These are phyloP conservation scores for Fraxinus albicans DNA, from an alignment of 305 asterid species.

Conservation along the genomic window DNA sequence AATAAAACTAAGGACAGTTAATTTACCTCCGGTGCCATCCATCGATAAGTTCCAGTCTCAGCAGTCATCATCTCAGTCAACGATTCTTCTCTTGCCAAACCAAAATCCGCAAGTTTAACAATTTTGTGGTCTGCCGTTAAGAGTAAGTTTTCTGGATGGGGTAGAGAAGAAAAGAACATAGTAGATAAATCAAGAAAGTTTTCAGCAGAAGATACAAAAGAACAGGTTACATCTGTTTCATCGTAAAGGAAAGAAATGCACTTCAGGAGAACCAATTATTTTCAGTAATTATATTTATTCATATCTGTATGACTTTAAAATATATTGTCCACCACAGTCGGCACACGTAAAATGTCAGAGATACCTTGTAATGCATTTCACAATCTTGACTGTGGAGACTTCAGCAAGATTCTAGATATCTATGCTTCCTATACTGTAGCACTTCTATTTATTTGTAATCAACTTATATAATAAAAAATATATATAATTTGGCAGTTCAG, in stretches of 20 bases:
- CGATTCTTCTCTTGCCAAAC: slow-evolving; percentile 70
- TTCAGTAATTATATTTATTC: no score
- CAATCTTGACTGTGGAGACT: no score
- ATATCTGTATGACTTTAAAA: no score
- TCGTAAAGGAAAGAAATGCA: not conserved
- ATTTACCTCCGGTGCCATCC: slow-evolving; percentile 99
- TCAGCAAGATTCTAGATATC: no score
- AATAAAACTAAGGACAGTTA: not conserved
- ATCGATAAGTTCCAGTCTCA: slow-evolving; percentile 96
- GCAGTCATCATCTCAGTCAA: slow-evolving; percentile 99
- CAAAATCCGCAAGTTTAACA: slow-evolving; percentile 91
- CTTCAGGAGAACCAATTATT: no score
- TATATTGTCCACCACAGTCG: no score
- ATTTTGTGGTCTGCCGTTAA: slow-evolving; percentile 87
- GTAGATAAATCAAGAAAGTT: not conserved
- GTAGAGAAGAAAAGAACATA: not conserved
- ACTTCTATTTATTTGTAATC: no score
- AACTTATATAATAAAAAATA: no score
- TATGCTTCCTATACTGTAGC: no score
- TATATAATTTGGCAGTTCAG: not conserved
- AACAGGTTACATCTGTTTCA: not conserved
- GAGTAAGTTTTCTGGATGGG: slow-evolving; percentile 74
- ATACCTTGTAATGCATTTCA: no score
- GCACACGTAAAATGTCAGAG: no score
- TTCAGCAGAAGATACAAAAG: not conserved